Evolutionary conservation across 306 rosid species (phyloP), one percentile per base, ranked within the genome.

Genomic region (Alnus rubra): DNA sequence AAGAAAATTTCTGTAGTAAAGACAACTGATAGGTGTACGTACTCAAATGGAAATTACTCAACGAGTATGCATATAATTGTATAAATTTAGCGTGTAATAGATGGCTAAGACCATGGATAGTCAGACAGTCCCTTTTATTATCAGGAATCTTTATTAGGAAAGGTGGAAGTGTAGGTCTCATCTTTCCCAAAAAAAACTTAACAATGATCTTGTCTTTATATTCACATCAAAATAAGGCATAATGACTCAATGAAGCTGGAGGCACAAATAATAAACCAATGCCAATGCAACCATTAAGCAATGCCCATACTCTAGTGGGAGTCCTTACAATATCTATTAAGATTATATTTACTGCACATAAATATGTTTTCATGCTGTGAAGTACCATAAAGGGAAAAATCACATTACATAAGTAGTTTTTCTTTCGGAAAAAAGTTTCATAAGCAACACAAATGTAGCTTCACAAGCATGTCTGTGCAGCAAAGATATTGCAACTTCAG

Each of bases 91-190:
- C 30, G 74, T 60, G 74, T 60, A 53, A 48, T 30, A 31, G 47
- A 72, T 31, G 69, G 44, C 44, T 62, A 62, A 31, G 44, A 10
- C 7, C 69, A 62, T 62, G 16, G 18, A 31, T 31, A 33, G 37
- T 28, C 37, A 62, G 44, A 33, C 4, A 13, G 9, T 13, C 18
- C 44, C 18, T 33, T 31, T 62, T 33, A 0, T 31, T 65, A 70
- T 79, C 56, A 63, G 48, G 73, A 50, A 37, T 33, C 47, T 62
- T 76, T 55, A 28, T 8, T 28, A 80, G 69, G 65, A 55, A 48
- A 83, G 58, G 73, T 72, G 52, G 79, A 71, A 39, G 63, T 44
- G 51, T 23, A 64, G 81, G 70, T 77, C 80, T 39, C 37, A 79
- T 65, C 64, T 12, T 23, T 23, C 28, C 28, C 0, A 71, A 1